These are phyloP conservation scores for Lentithecium fluviatile DNA, from an alignment of 495 filamentous ascomycete species.

Conservation along the genomic window DNA sequence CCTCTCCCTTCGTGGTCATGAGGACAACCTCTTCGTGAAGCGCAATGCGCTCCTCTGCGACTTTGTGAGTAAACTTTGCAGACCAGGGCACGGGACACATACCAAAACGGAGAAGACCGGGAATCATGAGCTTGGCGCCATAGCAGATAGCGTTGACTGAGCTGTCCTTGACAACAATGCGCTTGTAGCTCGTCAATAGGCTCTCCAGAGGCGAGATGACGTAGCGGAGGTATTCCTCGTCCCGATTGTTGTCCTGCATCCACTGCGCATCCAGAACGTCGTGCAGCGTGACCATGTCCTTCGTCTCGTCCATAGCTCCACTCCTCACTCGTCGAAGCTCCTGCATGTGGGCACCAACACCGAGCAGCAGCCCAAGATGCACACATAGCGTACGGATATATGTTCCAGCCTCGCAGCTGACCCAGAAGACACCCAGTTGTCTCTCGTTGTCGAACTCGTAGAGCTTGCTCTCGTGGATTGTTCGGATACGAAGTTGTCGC, in stretches of 20 bases:
- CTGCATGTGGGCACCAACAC: slow-evolving; percentile 98
- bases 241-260: slow-evolving; percentile 84
- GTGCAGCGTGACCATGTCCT: slow-evolving; percentile 87
- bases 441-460: slow-evolving; percentile 97
- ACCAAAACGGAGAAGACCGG: slow-evolving; percentile 87
- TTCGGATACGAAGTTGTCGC: slow-evolving; percentile 94
- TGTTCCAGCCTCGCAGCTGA: slow-evolving; percentile 96
- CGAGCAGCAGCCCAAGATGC: slow-evolving; percentile 86
- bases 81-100: slow-evolving; percentile 34
- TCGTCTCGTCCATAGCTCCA: slow-evolving; percentile 89
- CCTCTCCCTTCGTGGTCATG: slow-evolving; percentile 98
- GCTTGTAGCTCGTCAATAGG: slow-evolving; percentile 86
- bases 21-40: slow-evolving; percentile 89
- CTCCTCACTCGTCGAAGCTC: slow-evolving; percentile 90
- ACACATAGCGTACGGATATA: slow-evolving; percentile 98
- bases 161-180: slow-evolving; percentile 96
- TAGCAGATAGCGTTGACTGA: slow-evolving; percentile 96
- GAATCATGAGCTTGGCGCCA: slow-evolving; percentile 97
- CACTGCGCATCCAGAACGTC: slow-evolving; percentile 95
- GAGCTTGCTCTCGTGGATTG: slow-evolving; percentile 91
- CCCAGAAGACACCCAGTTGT: slow-evolving; percentile 98
- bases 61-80: slow-evolving; percentile 4
- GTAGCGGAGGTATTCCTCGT: slow-evolving; percentile 80
- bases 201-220: slow-evolving; percentile 90
- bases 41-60: slow-evolving; percentile 76